phyloP scores from a whole-genome alignment of 2,329 filamentous ascomycete species.

The Rhynchosporium graminicola region DNA sequence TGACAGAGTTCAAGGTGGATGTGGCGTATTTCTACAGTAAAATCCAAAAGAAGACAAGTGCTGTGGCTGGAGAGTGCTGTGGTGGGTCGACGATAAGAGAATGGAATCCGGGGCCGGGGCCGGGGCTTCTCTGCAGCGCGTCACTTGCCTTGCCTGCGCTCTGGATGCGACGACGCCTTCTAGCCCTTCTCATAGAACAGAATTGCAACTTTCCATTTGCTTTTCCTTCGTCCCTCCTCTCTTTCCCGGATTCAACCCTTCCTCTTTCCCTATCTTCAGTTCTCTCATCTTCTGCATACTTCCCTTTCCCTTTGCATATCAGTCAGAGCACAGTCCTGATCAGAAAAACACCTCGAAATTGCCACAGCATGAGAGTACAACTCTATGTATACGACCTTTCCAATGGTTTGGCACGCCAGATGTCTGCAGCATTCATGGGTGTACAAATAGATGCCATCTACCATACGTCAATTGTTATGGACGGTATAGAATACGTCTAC shows the following conservation, averaged over 20 bases:
- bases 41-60: not conserved
- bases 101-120: not conserved
- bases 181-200: slow-evolving; percentile 25
- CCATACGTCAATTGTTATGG: slow-evolving; percentile 86
- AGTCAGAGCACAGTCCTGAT: not conserved
- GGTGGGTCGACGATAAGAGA: slow-evolving; percentile 14
- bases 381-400: slow-evolving; percentile 81
- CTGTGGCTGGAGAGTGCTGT: slow-evolving; percentile 4
- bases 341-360: slow-evolving; percentile 5
- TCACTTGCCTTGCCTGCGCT: slow-evolving; percentile 23
- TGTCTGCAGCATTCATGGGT: slow-evolving; percentile 55
- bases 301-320: not conserved
- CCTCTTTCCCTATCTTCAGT: not conserved
- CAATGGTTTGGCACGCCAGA: slow-evolving; percentile 54
- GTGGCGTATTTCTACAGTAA: slow-evolving; percentile 19
- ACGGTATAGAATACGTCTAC: slow-evolving; percentile 86
- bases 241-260: not conserved
- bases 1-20: slow-evolving; percentile 16
- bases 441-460: slow-evolving; percentile 88
- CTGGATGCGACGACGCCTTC: not conserved
- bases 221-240: slow-evolving; percentile 6
- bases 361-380: slow-evolving; percentile 66
- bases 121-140: slow-evolving; percentile 18
- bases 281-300: too few species aligned
- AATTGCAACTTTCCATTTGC: slow-evolving; percentile 21